Evolutionary conservation across 202 grass and related monocot genomes (phyloP).

Genomic region (Setaria italica): DNA sequence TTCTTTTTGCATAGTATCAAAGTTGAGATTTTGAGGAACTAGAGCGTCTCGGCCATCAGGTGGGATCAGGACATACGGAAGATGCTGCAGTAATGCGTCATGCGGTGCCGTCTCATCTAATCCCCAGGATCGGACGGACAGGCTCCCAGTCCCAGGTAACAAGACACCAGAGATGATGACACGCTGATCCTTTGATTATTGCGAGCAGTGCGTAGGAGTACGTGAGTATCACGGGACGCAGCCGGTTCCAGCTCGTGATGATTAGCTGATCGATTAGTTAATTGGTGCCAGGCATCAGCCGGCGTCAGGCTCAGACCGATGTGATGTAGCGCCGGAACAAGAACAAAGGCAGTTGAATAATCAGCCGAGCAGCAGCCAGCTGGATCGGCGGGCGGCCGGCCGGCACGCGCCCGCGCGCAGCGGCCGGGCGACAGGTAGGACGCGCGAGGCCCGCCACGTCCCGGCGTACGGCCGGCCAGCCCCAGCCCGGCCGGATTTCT

Average conservation of each 20-base stretch:
- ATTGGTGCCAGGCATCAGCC: background rate
- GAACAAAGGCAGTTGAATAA: background rate
- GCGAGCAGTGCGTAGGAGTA: background rate
- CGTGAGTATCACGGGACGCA: background rate
- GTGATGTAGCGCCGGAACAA: background rate
- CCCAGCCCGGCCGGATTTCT: background rate
- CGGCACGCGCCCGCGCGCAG: slow-evolving; percentile 2
- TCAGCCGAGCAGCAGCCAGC: background rate
- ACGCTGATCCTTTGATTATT: background rate
- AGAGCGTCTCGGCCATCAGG: no score
- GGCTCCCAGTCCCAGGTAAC: no score
- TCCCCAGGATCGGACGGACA: background rate
- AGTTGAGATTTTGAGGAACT: no score
- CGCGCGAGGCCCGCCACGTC: background rate
- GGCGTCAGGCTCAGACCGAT: background rate
- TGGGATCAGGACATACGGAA: no score
- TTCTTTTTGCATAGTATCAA: no score
- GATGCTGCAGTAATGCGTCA: background rate
- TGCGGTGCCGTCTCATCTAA: background rate
- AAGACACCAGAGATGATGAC: background rate
- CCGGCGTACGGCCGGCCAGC: background rate
- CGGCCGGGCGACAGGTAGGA: background rate
- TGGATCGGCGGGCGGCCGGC: background rate
- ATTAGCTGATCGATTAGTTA: background rate
- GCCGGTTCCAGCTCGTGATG: background rate